Evolutionary conservation across 2,329 filamentous ascomycete genomes (phyloP).

Genomic region (Magnaporthales sp.): DNA sequence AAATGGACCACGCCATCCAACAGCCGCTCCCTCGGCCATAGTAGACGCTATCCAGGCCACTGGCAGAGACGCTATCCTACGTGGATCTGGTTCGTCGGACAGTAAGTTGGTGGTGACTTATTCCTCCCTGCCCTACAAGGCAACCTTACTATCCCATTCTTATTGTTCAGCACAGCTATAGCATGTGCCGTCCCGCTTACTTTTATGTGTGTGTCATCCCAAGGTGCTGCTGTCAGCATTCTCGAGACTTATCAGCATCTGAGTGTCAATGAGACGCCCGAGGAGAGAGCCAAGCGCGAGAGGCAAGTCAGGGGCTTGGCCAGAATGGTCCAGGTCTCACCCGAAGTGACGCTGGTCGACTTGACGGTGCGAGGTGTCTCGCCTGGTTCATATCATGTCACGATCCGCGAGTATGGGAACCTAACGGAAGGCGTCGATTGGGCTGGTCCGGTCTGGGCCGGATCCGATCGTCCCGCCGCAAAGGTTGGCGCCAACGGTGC

Average conservation of each 20-base stretch:
- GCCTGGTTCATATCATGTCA: slow-evolving; percentile 75
- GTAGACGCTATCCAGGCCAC: slow-evolving; percentile 82
- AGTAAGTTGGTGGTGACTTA: slow-evolving; percentile 44
- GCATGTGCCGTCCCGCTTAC: not conserved
- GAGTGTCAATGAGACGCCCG: slow-evolving; percentile 21
- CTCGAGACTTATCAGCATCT: slow-evolving; percentile 72
- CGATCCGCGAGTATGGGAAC: slow-evolving; percentile 78
- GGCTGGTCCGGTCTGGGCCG: slow-evolving; percentile 75
- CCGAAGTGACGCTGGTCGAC: slow-evolving; percentile 74
- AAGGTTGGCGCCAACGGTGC: slow-evolving; percentile 23
- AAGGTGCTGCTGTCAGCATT: slow-evolving; percentile 85
- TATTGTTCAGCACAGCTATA: not conserved
- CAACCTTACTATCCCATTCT: not conserved
- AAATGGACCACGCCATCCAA: slow-evolving; percentile 4
- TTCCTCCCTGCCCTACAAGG: not conserved
- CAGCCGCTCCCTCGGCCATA: slow-evolving; percentile 79
- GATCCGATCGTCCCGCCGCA: slow-evolving; percentile 8
- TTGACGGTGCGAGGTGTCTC: slow-evolving; percentile 75
- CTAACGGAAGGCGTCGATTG: slow-evolving; percentile 77
- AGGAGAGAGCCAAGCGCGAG: slow-evolving; percentile 19
- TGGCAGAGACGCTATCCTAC: slow-evolving; percentile 86
- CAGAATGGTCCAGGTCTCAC: slow-evolving; percentile 85
- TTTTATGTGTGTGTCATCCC: not conserved
- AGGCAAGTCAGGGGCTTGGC: slow-evolving; percentile 73
- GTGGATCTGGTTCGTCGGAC: slow-evolving; percentile 78